Base-by-base conservation (phyloP, 805 yeast species). In the Yamadazyma insecticola region DNA sequence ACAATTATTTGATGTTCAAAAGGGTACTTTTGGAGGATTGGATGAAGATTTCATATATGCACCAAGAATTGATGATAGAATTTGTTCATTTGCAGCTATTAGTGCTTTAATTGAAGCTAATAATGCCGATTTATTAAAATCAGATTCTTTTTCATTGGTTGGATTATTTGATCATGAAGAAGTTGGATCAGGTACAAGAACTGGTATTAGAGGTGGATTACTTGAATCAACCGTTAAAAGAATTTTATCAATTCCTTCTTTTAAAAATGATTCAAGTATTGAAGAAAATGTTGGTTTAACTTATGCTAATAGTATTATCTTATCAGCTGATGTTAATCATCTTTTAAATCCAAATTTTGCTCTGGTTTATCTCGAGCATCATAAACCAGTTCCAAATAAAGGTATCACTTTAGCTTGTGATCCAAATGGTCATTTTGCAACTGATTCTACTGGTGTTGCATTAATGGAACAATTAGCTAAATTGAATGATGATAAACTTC, bases 321-420 rank as follows among this genome's bases (percentile, higher is more conserved):
- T 86, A 24, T 82, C 94, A 5, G 89, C 95, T 3, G 96, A 86
- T 51, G 95, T 86, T 24, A 80, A 69, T 39, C 96, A 86, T 56
- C 72, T 86, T 51, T 67, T 79, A 45, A 83, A 86, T 62, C 95
- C 96, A 33, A 83, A 84, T 60, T 83, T 80, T 47, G 51, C 67
- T 31, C 47, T 50, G n/a, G 81, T 74, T 21, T 84, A 86, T 56
- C 64, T 83, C 50, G 89, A 82, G 47, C 57, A 80, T 58, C 94
- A 85, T 64, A 78, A 75, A 52, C 92, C 95, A 13, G 62, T 76
- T 38, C 88, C 90, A 41, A 86, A 86, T 63, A 73, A 66, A 23
- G 96, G 95, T 36, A 53, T 84, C 38, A 65, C 87, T 2, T 53
- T 87, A 18, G 70, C 85, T 2, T 63, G 78, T 43, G 94, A 86